phyloP scores from a whole-genome alignment of 2,329 filamentous ascomycete genomes.

The Aureobasidium sp. region DNA sequence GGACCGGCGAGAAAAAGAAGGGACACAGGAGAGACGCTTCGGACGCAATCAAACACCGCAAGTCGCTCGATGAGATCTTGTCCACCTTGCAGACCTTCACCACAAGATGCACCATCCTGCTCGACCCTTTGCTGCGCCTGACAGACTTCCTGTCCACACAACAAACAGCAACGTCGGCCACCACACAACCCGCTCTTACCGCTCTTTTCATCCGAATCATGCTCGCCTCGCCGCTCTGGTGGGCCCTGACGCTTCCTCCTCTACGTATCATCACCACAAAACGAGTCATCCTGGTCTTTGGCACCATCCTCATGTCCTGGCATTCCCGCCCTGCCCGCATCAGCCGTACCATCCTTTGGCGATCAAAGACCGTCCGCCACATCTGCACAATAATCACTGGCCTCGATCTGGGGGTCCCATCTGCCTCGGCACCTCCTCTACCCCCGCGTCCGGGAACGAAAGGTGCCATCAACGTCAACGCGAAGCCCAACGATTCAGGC shows the following conservation, averaged over 20 bases:
- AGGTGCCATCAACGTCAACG: slow-evolving; percentile 31
- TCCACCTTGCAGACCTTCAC: slow-evolving; percentile 89
- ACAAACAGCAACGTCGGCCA: slow-evolving; percentile 82
- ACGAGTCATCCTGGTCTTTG: slow-evolving; percentile 74
- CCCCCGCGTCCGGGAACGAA: slow-evolving; percentile 40
- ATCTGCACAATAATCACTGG: slow-evolving; percentile 71
- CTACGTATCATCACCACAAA: slow-evolving; percentile 79
- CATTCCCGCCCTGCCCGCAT: slow-evolving; percentile 83
- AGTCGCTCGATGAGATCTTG: slow-evolving; percentile 94
- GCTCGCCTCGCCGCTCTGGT: slow-evolving; percentile 82
- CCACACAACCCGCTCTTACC: slow-evolving; percentile 81
- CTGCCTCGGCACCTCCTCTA: slow-evolving; percentile 31
- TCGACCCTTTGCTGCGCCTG: slow-evolving; percentile 80
- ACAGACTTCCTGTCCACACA: slow-evolving; percentile 86
- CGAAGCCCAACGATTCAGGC: slow-evolving; percentile 39
- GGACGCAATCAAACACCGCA: slow-evolving; percentile 64
- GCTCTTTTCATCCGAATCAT: slow-evolving; percentile 84
- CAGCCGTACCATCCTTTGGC: slow-evolving; percentile 81
- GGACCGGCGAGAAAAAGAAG: slow-evolving; percentile 57
- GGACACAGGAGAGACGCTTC: slow-evolving; percentile 45
- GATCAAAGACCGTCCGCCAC: slow-evolving; percentile 67
- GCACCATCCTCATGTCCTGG: slow-evolving; percentile 83
- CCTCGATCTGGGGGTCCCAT: slow-evolving; percentile 57
- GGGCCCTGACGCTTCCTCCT: slow-evolving; percentile 72
- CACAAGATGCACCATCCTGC: slow-evolving; percentile 79